Base-by-base conservation (phyloP, 257 asterid genomes). In the Nicotiana noctiflora region DNA sequence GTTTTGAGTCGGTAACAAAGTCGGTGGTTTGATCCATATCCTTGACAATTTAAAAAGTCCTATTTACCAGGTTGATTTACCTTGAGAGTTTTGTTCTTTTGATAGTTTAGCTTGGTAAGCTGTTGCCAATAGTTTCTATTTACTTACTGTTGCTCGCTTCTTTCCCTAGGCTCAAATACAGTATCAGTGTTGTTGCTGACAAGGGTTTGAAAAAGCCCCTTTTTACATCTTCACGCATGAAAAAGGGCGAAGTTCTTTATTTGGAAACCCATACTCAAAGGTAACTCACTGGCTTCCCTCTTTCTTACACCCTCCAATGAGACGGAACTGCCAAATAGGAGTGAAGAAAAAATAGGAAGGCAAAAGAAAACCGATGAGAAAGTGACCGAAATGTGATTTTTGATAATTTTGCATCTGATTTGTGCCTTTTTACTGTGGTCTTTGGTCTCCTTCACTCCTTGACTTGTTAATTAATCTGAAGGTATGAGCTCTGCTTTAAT, bases 111-210 rank as follows among this genome's bases (percentile, higher is more conserved):
- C 60, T 31, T 49, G 23, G 25, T 74, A 44, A 49, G 79, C 79
- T 51, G 61, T 74, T 25, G 62, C 62, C 44, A 15, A 49, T 74
- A 17, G 10, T 74, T 74, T 49, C 44, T 25, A 49, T 60, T 67
- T 11, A 32, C 14, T 11, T 60, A n/a, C 34, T 34, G 61, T 60
- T 79, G 76, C 77, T 81, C 79, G 64, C 25, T 68, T 72, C 81
- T 80, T 86, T 81, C 49, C 80, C 82, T 79, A 96, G 99, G 99
- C 95, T 92, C 79, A 96, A 96, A 84, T 96, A 96, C 89, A 90
- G 98, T 85, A 89, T 94, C 40, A 94, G 95, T 84, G 97, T 91
- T 77, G 97, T 96, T 86, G 98, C 99, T 44, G 99, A 96, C 89
- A 96, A 92, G 83, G 99, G 99, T 70, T 86, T 91, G 19, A 91